These are phyloP conservation scores for Polyporus arcularius DNA, from an alignment of 768 basidiomycete genomes.

Conservation along the genomic window DNA sequence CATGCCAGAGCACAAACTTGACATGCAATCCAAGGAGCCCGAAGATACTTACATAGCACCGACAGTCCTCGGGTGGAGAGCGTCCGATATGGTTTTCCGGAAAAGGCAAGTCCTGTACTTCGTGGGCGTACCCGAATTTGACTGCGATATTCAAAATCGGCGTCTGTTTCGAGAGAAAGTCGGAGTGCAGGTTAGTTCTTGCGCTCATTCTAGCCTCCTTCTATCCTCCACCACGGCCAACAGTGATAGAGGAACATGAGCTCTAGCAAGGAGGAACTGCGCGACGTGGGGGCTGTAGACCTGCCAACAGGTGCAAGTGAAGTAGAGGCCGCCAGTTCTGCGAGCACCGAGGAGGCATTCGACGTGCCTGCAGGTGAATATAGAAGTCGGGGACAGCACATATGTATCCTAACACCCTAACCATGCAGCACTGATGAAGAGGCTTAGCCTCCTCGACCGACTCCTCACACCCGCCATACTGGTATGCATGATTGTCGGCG, in stretches of 20 bases:
- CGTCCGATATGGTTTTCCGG: background rate
- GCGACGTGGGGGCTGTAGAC: background rate
- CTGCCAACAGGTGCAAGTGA: background rate
- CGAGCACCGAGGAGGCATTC: background rate
- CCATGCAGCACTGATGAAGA: conserved; percentile 15
- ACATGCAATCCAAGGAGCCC: too few species aligned
- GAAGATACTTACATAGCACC: too few species aligned
- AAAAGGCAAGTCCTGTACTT: conserved; percentile 3
- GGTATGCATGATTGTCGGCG: conserved; percentile 72
- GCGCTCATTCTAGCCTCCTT: background rate
- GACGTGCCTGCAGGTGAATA: conserved; percentile 4
- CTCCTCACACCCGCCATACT: conserved; percentile 68
- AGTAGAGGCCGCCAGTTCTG: background rate
- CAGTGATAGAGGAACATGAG: too few species aligned
- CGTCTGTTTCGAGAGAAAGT: conserved; percentile 7
- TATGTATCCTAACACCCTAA: too few species aligned
- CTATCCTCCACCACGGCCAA: background rate
- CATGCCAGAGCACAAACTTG: too few species aligned
- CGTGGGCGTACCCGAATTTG: conserved; percentile 10
- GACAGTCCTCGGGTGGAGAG: too few species aligned
- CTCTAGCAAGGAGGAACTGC: background rate
- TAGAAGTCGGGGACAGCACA: background rate
- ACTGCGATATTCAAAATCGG: conserved; percentile 17
- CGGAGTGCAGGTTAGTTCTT: background rate
- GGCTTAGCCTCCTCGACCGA: conserved; percentile 55